Percentiles rank a stretch among this genome's conserved stretches.
Evolutionary conservation across 768 basidiomycete genomes (phyloP).

Genomic region (Russula sp.): DNA sequence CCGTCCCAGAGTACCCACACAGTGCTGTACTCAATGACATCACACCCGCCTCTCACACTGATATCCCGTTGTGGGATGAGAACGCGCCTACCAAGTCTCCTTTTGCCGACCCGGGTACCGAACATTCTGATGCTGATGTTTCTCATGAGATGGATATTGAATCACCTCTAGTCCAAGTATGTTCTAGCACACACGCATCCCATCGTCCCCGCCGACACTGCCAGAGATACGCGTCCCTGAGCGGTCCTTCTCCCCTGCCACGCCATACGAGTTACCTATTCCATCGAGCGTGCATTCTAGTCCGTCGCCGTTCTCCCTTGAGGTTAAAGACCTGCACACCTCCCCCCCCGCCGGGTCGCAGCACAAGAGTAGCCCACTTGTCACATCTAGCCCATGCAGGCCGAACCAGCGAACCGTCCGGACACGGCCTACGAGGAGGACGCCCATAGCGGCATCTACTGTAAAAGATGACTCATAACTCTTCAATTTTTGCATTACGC

Average conservation of each 20-base stretch:
- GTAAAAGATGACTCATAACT: no score
- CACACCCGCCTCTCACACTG: neutral
- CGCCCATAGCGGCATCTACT: no score
- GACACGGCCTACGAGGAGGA: no score
- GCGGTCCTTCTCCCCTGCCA: constrained; percentile 38
- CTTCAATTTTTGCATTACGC: no score
- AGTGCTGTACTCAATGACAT: constrained; percentile 13
- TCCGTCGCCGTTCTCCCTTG: constrained; percentile 28
- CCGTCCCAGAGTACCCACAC: constrained; percentile 25
- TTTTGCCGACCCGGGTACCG: constrained; percentile 27
- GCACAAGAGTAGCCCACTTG: constrained; percentile 23
- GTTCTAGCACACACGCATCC: constrained; percentile 37
- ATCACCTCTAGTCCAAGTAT: constrained; percentile 28
- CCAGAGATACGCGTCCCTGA: constrained; percentile 47
- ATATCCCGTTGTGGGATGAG: constrained; percentile 1
- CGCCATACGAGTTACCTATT: constrained; percentile 28
- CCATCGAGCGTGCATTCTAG: constrained; percentile 17
- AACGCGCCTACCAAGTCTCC: constrained; percentile 27
- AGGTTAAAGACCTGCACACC: constrained; percentile 22
- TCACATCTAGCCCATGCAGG: constrained; percentile 8
- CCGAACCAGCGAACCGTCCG: constrained; percentile 12
- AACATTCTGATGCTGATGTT: neutral
- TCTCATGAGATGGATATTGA: constrained; percentile 19
- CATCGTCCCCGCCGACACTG: constrained; percentile 47
- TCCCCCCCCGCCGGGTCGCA: constrained; percentile 23